Conservation (phyloP, 176 grass and related monocot species). For the Oryza meridionalis region DNA sequence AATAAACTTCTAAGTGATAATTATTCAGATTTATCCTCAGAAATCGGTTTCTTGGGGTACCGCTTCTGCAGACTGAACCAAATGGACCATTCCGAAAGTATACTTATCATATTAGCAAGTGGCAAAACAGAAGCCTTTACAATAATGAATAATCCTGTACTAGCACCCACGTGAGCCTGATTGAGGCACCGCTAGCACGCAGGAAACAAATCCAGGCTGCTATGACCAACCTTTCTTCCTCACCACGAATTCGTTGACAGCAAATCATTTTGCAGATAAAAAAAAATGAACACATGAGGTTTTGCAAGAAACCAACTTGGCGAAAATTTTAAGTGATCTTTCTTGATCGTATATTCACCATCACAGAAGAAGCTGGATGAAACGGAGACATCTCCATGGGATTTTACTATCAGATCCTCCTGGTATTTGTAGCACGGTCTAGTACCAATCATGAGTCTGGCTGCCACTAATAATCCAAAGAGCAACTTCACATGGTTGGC, state of each 20-base stretch:
- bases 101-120: constrained; percentile 6
- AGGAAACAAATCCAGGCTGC: constrained; percentile 14
- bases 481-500: constrained; percentile 20
- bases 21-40: too few relatives aligned
- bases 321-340: background rate
- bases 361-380: background rate
- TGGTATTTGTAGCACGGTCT: background rate
- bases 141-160: constrained; percentile 27
- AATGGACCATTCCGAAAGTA: background rate
- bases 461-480: background rate
- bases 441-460: constrained; percentile 17
- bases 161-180: constrained; percentile 17
- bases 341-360: background rate
- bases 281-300: background rate
- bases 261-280: background rate
- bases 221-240: background rate
- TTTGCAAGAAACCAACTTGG: constrained; percentile 1
- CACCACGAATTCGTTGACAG: background rate
- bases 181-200: background rate
- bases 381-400: background rate
- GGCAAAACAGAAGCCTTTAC: background rate
- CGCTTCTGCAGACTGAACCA: background rate
- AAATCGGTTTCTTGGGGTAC: too few relatives aligned
- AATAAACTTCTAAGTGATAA: too few relatives aligned
- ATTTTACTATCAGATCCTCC: background rate